Evolutionary conservation across 2,329 filamentous ascomycete species (phyloP).

Genomic region (Aaosphaeria arxii): DNA sequence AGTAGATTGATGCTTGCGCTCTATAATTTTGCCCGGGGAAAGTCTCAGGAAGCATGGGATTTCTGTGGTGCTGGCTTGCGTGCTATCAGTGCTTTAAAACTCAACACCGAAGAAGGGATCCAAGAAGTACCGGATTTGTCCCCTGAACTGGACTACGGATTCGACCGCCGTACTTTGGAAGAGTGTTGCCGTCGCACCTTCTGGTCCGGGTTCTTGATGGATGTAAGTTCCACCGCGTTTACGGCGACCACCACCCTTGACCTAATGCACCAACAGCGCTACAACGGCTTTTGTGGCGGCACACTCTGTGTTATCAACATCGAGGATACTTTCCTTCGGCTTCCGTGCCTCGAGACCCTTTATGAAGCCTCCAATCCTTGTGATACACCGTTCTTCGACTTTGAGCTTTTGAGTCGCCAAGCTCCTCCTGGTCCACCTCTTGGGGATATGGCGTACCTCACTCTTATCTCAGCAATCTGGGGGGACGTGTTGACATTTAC

Average conservation of each 20-base stretch:
- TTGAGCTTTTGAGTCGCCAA: conserved; percentile 43
- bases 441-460: conserved; percentile 57
- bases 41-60: conserved; percentile 61
- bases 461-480: conserved; percentile 64
- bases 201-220: conserved; percentile 69
- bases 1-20: conserved; percentile 64
- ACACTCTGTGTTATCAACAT: conserved; percentile 55
- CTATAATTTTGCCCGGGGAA: conserved; percentile 62
- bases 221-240: conserved; percentile 48
- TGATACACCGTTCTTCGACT: conserved; percentile 60
- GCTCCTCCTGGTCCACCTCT: conserved; percentile 33
- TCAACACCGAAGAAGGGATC: conserved; percentile 60
- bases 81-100: conserved; percentile 56
- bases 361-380: conserved; percentile 62
- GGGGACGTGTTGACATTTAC: conserved; percentile 61
- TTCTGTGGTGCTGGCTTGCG: conserved; percentile 62
- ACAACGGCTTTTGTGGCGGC: conserved; percentile 56
- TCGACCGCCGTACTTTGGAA: conserved; percentile 56
- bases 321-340: conserved; percentile 64
- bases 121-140: conserved; percentile 43
- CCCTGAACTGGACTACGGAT: conserved; percentile 53
- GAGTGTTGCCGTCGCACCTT: conserved; percentile 70
- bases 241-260: conserved; percentile 28
- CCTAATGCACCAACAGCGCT: conserved; percentile 44
- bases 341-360: conserved; percentile 59